Base-by-base conservation (phyloP, 805 yeast species). In the Wickerhamiella occidentalis region DNA sequence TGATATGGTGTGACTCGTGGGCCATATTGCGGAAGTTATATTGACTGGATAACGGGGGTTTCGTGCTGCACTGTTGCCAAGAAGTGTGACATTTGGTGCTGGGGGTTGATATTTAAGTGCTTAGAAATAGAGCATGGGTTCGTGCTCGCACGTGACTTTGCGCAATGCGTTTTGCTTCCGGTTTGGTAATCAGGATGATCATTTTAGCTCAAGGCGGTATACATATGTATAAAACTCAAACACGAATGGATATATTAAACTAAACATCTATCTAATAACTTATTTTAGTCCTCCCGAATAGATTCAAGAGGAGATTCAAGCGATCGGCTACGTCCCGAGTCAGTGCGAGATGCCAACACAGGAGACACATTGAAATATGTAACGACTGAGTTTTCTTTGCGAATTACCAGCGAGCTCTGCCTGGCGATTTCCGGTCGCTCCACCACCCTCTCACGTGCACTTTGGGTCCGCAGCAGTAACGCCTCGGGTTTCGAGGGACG, bases 361-460 rank as follows among this genome's bases (percentile, higher is more conserved):
- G 38, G 38, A 15, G 35, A 18, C 9, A 26, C 7, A 8, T 30
- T 33, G 12, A 45, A 45, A 15, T 45, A 45, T 2, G 47, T 45
- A 3, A 45, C 22, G 19, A 45, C 41, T 8, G 25, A 21, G 15
- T 45, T 35, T 3, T 36, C 35, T 4, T 23, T 35, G 23, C 25
- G 47, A 3, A 45, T 28, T 2, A 45, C 41, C 35, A 45, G 33
- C 13, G 40, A 30, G 19, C 35, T 23, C 15, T 25, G 38, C 11
- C 47, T 11, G 6, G 35, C 25, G 8, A 45, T 26, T 11, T 13
- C 21, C 28, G 47, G 47, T 19, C 47, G 30, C 17, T 35, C 30
- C 2, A 45, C 25, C n/a, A n/a, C 17, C 17, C 47, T 28, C 25
- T 45, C 47, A 9, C 28, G 28, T 6, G 28, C 37, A 12, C 38